Percentiles rank a stretch among this genome's conserved stretches.
phyloP scores from a whole-genome alignment of 805 yeast species.

The Blastobotrys attinorum region DNA sequence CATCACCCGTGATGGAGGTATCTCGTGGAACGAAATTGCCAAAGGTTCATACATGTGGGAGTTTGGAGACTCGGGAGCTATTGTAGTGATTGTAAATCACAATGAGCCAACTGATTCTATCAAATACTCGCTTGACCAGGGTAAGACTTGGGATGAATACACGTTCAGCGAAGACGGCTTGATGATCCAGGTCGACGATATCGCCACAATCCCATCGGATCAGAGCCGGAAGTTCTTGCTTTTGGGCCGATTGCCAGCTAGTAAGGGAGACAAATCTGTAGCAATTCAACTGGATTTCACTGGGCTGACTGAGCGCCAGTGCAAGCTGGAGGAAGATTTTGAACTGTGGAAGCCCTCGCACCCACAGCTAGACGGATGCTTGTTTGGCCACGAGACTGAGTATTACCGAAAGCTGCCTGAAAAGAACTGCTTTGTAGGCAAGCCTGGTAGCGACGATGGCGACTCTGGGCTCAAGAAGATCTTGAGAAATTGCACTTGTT shows the following conservation, averaged over 20 bases:
- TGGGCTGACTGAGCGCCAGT: slow-evolving; percentile 43
- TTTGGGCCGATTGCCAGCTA: slow-evolving; percentile 42
- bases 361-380: slow-evolving; percentile 44
- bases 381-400: slow-evolving; percentile 62
- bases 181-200: slow-evolving; percentile 53
- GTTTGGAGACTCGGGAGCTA: slow-evolving; percentile 90
- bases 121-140: slow-evolving; percentile 69
- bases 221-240: slow-evolving; percentile 73
- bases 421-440: slow-evolving; percentile 52
- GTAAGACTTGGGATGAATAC: slow-evolving; percentile 63
- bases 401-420: slow-evolving; percentile 53
- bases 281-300: slow-evolving; percentile 54
- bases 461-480: too few species aligned
- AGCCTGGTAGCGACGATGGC: too few species aligned
- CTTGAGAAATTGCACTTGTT: slow-evolving; percentile 67
- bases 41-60: slow-evolving; percentile 87
- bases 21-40: slow-evolving; percentile 72
- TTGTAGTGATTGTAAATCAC: slow-evolving; percentile 63
- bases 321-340: slow-evolving; percentile 52
- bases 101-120: slow-evolving; percentile 50
- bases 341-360: slow-evolving; percentile 56
- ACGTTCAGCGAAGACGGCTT: slow-evolving; percentile 52
- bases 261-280: slow-evolving; percentile 39
- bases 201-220: slow-evolving; percentile 84
- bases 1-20: slow-evolving; percentile 84